Evolutionary conservation across 2,329 filamentous ascomycete genomes (phyloP).

Genomic region (Cercospora sesami): DNA sequence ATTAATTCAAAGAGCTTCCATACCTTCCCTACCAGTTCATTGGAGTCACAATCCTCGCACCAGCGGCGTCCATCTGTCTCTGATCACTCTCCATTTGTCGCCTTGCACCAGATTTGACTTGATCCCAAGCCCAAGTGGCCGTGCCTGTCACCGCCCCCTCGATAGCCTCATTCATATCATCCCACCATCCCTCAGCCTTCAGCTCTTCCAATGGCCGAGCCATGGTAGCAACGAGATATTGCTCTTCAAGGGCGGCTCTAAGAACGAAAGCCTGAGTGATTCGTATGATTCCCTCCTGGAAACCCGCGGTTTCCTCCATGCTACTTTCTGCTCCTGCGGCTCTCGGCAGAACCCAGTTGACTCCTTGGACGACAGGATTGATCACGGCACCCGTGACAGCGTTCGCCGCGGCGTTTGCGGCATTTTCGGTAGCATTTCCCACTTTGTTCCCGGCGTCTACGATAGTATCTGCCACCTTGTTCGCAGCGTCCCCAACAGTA

Average conservation of each 20-base stretch:
- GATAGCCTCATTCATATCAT: not conserved
- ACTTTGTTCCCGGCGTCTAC: too few relatives aligned
- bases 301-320: not conserved
- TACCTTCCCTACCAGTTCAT: not conserved
- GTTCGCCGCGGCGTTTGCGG: too few relatives aligned
- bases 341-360: not conserved
- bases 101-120: not conserved
- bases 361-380: not conserved
- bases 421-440: too few relatives aligned
- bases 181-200: conserved; percentile 1
- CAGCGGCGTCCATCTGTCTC: not conserved
- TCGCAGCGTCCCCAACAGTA: too few relatives aligned
- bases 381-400: too few relatives aligned
- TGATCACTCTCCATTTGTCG: not conserved
- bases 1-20: not conserved
- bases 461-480: too few relatives aligned
- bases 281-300: not conserved
- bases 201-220: not conserved
- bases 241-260: not conserved
- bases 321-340: not conserved
- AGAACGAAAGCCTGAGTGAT: not conserved
- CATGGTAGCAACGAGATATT: not conserved
- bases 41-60: not conserved
- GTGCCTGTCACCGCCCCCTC: not conserved
- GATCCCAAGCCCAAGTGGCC: not conserved